phyloP scores from a whole-genome alignment of 78 protist species.

The Cyanophora paradoxa region DNA sequence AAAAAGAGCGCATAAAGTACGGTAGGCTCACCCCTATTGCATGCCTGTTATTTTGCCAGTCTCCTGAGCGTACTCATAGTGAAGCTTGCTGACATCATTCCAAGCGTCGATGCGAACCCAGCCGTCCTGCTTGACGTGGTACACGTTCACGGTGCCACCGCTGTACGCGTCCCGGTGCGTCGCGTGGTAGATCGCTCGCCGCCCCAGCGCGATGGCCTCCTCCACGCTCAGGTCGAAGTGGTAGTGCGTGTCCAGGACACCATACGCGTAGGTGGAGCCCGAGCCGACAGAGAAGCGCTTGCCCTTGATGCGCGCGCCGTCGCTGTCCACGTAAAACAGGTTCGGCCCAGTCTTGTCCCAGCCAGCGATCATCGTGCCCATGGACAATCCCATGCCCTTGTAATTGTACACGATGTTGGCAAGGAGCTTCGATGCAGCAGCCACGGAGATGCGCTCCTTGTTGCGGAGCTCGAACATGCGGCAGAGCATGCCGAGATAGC shows the following conservation, averaged over 20 bases:
- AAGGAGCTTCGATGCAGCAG: slow-evolving; percentile 97
- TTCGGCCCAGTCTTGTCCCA: slow-evolving; percentile 93
- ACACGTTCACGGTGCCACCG: slow-evolving; percentile 89
- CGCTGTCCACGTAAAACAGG: slow-evolving; percentile 93
- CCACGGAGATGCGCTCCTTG: slow-evolving; percentile 91
- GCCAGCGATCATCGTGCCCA: slow-evolving; percentile 99
- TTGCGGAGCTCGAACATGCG: slow-evolving; percentile 53
- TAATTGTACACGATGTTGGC: slow-evolving; percentile 89
- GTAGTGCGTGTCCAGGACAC: slow-evolving; percentile 97
- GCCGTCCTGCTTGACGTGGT: slow-evolving; percentile 65
- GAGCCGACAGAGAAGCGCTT: slow-evolving; percentile 94
- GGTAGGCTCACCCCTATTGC: too few species aligned
- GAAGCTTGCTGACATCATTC: not conserved
- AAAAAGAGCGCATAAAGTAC: too few species aligned
- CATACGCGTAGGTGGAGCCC: slow-evolving; percentile 98
- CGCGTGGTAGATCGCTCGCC: slow-evolving; percentile 96
- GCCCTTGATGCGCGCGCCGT: slow-evolving; percentile 90
- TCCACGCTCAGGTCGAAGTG: slow-evolving; percentile 58
- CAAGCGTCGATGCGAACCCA: slow-evolving; percentile 10
- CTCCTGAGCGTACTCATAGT: not conserved
- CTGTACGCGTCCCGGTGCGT: slow-evolving; percentile 94
- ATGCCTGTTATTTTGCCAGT: too few species aligned
- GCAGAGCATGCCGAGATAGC: slow-evolving; percentile 88
- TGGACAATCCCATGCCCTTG: slow-evolving; percentile 88
- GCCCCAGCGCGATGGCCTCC: slow-evolving; percentile 93